Conservation (phyloP, 2,329 filamentous ascomycete genomes). For the Alternaria tenuissima region DNA sequence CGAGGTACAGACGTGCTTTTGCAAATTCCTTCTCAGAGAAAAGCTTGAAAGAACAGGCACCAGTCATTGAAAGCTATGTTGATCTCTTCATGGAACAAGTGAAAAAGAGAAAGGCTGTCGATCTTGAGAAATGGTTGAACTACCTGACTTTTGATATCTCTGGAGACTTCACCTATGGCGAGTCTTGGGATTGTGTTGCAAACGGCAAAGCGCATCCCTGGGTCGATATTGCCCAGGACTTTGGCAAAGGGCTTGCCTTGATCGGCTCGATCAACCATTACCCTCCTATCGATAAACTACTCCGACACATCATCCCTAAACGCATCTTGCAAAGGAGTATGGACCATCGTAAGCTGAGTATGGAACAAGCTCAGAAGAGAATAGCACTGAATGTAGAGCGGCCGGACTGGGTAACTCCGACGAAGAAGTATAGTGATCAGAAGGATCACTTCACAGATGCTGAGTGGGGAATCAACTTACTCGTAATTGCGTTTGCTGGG, state of each 20-base stretch:
- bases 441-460: slow-evolving; percentile 24
- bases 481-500: slow-evolving; percentile 53
- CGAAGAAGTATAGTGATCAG: slow-evolving; percentile 32
- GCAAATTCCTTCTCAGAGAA: slow-evolving; percentile 41
- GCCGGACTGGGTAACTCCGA: slow-evolving; percentile 40
- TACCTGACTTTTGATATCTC: slow-evolving; percentile 38
- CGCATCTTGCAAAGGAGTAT: slow-evolving; percentile 30
- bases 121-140: slow-evolving; percentile 30
- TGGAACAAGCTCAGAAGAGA: slow-evolving; percentile 33
- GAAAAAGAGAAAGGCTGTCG: slow-evolving; percentile 22
- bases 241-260: slow-evolving; percentile 40
- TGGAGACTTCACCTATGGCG: slow-evolving; percentile 62
- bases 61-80: slow-evolving; percentile 36
- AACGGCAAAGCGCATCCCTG: slow-evolving; percentile 50
- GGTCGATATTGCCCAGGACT: slow-evolving; percentile 43
- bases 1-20: slow-evolving; percentile 36
- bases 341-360: slow-evolving; percentile 36
- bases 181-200: slow-evolving; percentile 54
- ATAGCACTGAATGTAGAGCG: slow-evolving; percentile 28
- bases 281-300: slow-evolving; percentile 32
- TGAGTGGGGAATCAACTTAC: slow-evolving; percentile 53
- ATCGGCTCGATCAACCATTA: slow-evolving; percentile 41
- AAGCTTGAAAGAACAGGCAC: slow-evolving; percentile 34
- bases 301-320: slow-evolving; percentile 36
- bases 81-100: slow-evolving; percentile 33